A percentile compares a stretch with the other conserved stretches of the same genome.
Conservation (phyloP, 106 monocot genomes). For the Vanilla planifolia region DNA sequence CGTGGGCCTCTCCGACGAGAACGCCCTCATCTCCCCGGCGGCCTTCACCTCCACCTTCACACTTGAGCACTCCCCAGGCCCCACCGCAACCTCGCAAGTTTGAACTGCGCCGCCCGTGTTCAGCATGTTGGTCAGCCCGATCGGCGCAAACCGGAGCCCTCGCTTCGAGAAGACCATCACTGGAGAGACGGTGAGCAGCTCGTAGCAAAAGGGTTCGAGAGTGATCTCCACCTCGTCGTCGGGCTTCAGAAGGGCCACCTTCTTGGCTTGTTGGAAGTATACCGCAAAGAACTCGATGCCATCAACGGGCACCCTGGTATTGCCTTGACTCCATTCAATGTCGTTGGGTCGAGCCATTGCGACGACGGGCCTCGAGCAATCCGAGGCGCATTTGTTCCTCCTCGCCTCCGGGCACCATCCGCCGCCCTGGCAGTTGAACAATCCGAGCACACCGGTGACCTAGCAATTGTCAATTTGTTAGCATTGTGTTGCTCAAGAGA, state of each 20-base stretch:
- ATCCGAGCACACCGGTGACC: constrained; percentile 73
- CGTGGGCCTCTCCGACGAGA: constrained; percentile 32
- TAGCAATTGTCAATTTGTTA: too few relatives aligned
- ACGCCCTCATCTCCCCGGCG: constrained; percentile 34
- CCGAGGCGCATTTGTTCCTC: constrained; percentile 37
- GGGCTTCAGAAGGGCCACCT: constrained; percentile 31
- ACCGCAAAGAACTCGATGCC: constrained; percentile 40
- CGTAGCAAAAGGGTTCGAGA: constrained; percentile 65
- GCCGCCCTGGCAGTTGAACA: constrained; percentile 94
- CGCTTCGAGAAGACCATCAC: constrained; percentile 16
- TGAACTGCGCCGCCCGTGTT: constrained; percentile 66
- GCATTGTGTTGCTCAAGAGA: too few relatives aligned
- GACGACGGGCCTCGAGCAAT: constrained; percentile 40
- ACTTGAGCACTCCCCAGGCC: neutral
- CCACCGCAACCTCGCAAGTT: neutral
- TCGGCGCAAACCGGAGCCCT: constrained; percentile 42
- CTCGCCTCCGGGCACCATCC: constrained; percentile 58
- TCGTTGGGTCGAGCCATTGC: constrained; percentile 34
- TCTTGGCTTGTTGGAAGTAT: constrained; percentile 31
- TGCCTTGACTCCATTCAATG: constrained; percentile 58
- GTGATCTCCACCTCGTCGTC: constrained; percentile 41
- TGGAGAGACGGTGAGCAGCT: constrained; percentile 53
- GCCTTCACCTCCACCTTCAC: constrained; percentile 32
- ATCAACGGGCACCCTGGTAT: constrained; percentile 7
- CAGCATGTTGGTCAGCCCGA: constrained; percentile 79